Percentiles rank a stretch among this genome's conserved stretches.
These are phyloP conservation scores for Polytrichum formosum DNA, from an alignment of 225 moss, liverwort and hornwort species.

Conservation along the genomic window DNA sequence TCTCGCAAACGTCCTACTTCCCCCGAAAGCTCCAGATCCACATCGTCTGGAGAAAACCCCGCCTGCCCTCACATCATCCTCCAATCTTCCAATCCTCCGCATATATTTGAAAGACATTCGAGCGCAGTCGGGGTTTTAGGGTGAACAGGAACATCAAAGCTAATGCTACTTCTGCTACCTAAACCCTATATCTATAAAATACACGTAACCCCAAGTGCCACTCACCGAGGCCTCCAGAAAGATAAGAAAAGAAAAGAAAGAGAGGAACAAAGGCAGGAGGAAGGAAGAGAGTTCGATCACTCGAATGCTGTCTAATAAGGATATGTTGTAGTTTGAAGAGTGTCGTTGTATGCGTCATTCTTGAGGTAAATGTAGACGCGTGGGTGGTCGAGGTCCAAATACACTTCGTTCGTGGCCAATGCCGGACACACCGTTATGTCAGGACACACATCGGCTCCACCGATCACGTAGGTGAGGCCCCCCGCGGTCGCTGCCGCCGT, in stretches of 20 bases:
- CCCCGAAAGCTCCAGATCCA: conserved; percentile 49
- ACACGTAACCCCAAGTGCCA: conserved; percentile 1
- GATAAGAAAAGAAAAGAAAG: too few relatives aligned
- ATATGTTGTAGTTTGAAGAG: conserved; percentile 53
- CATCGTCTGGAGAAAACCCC: conserved; percentile 38
- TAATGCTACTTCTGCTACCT: not conserved
- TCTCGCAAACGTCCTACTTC: conserved; percentile 10
- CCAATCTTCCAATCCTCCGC: not conserved
- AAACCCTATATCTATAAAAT: conserved; percentile 5
- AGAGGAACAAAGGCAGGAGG: too few relatives aligned
- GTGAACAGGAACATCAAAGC: conserved; percentile 11
- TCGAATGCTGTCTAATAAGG: conserved; percentile 42
- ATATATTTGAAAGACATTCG: conserved; percentile 2
- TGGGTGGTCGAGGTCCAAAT: conserved; percentile 90
- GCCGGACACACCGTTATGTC: conserved; percentile 31
- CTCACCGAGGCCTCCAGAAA: too few relatives aligned
- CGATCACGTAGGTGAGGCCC: conserved; percentile 70
- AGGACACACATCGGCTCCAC: conserved; percentile 74
- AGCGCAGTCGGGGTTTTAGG: conserved; percentile 30
- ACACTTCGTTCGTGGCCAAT: conserved; percentile 51
- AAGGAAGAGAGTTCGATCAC: not conserved
- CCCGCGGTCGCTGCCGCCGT: conserved; percentile 76
- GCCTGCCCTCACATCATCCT: conserved; percentile 9
- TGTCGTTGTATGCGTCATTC: conserved; percentile 63
- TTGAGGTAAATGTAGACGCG: conserved; percentile 88